Conservation (phyloP, 495 filamentous ascomycete genomes). For the Aspergillus affinis region DNA sequence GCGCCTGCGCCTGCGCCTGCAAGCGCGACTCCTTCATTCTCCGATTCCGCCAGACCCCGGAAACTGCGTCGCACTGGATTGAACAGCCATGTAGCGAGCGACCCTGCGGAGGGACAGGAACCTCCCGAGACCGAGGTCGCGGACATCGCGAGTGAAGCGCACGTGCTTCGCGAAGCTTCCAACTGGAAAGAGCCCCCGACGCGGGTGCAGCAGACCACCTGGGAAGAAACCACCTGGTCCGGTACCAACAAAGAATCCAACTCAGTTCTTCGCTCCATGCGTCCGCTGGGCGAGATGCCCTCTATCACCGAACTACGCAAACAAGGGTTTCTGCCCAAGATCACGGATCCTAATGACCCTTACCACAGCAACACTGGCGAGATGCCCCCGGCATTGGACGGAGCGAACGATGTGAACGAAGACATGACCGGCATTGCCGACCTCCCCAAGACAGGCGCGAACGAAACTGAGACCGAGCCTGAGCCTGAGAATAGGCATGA, state of each 20-base stretch:
- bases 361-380: not conserved
- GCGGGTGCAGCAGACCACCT: conserved; percentile 64
- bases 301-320: conserved; percentile 30
- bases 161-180: conserved; percentile 30
- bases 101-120: conserved; percentile 16
- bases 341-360: not conserved
- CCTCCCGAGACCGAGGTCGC: conserved; percentile 3
- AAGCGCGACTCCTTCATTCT: conserved; percentile 18
- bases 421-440: not conserved
- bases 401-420: not conserved
- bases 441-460: not conserved
- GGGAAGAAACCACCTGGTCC: conserved; percentile 57
- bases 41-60: conserved; percentile 26
- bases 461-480: not conserved
- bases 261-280: conserved; percentile 31
- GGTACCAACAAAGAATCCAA: conserved; percentile 27
- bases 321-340: conserved; percentile 23
- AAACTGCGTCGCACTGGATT: conserved; percentile 32
- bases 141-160: conserved; percentile 11
- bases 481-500: not conserved
- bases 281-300: conserved; percentile 30
- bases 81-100: conserved; percentile 24
- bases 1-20: conserved; percentile 11
- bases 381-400: not conserved
- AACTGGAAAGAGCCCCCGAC: conserved; percentile 72